phyloP scores from a whole-genome alignment of 2,329 filamentous ascomycete genomes.

The Aspergillus sp. region DNA sequence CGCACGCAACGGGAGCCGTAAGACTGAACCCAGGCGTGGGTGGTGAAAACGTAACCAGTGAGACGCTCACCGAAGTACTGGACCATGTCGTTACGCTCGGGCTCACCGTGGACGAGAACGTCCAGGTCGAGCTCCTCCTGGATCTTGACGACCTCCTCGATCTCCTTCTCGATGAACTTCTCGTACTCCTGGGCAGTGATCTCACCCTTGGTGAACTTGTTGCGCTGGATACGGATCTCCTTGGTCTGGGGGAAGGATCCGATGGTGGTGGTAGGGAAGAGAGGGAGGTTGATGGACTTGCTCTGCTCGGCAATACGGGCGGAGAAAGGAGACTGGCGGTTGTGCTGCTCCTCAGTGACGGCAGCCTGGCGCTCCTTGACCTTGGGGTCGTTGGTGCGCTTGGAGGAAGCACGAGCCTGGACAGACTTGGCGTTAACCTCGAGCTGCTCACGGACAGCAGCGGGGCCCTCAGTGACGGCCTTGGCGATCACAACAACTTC shows the following conservation, averaged over 20 bases:
- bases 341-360: conserved; percentile 81
- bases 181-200: conserved; percentile 92
- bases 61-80: conserved; percentile 99
- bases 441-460: conserved; percentile 80
- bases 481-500: conserved; percentile 94
- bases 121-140: conserved; percentile 98
- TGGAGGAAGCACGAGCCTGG: conserved; percentile 85
- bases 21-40: conserved; percentile 97
- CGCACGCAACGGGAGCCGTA: conserved; percentile 98
- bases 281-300: conserved; percentile 86
- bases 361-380: conserved; percentile 96
- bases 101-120: conserved; percentile 97
- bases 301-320: conserved; percentile 83
- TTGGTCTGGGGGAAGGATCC: conserved; percentile 99
- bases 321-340: conserved; percentile 88
- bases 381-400: conserved; percentile 92
- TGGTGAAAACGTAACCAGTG: conserved; percentile 97
- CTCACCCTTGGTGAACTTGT: conserved; percentile 99
- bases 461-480: conserved; percentile 90
- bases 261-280: conserved; percentile 99
- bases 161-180: conserved; percentile 99
- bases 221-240: conserved; percentile 94
- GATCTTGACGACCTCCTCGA: conserved; percentile 89
- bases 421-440: conserved; percentile 97
- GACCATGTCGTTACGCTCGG: conserved; percentile 99